Base-by-base conservation (phyloP, 2,329 filamentous ascomycete species). In the Aureobasidium namibiae region DNA sequence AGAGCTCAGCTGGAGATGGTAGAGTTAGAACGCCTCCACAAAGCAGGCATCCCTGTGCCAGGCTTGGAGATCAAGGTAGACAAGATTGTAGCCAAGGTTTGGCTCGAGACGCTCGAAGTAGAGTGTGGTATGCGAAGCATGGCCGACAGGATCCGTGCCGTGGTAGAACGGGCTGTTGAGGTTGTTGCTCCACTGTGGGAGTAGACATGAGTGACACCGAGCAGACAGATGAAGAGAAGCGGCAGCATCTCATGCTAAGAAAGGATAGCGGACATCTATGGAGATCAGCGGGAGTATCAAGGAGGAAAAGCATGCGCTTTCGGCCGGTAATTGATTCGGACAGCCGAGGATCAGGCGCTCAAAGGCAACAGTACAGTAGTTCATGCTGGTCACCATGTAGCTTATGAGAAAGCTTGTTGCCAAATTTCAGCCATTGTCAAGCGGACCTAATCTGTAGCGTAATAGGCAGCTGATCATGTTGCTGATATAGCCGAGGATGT, bases 31-130 rank as follows among this genome's bases (percentile, higher is more conserved):
- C 79, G 92, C 14, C 78, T 96, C 49, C 89, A 95, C 68, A 85
- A 83, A 63, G 77, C 95, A 23, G 92, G 92, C 2, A 92, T 97
- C 33, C 91, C 92, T 0, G 90, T 96, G 0, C 94, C 94, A 0
- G 94, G 92, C 0, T 80, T 99, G 16, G 83, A 87, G 62, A 90
- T 99, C 73, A 86, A 82, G 67, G 87, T 96, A 4, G 92, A 97
- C 67, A 94, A 90, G 75, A 87, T 91, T 74, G 80, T 87, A 56
- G 94, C 92, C 7, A 88, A 84, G 62, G 87, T 99, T 7, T 97
- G 92, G 92, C 77, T 99, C 39, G 94, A 97, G 78, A 85, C 89
- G 65, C 74, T 97, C 45, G 90, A 95, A 66, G 89, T 99, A 4
- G 94, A 97, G 73, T 95, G 90, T 71, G 89, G 90, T 64, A 83